phyloP scores from a whole-genome alignment of 352 stramenopile species.

The Paralagenidium karlingii region DNA sequence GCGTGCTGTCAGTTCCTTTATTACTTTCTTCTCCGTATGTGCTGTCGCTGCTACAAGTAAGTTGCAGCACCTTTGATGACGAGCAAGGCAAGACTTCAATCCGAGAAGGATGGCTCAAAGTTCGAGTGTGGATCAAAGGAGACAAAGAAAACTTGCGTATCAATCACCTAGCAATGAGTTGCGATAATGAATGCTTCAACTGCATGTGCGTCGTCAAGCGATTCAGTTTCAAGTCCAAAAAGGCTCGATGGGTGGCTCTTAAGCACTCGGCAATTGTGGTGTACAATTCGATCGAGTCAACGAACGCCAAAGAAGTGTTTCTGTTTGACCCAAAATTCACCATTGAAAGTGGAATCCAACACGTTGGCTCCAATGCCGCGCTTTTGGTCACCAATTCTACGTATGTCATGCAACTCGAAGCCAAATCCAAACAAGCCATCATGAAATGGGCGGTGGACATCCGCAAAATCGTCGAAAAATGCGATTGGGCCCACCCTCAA shows the following conservation, averaged over 20 bases:
- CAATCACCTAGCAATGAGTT: constrained; percentile 56
- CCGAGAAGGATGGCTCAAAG: constrained; percentile 74
- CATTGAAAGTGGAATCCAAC: constrained; percentile 67
- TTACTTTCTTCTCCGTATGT: constrained; percentile 59
- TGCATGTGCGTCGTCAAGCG: constrained; percentile 83
- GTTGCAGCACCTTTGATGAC: constrained; percentile 74
- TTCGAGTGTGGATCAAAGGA: constrained; percentile 73
- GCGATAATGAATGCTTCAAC: constrained; percentile 83
- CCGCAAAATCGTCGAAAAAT: constrained; percentile 45
- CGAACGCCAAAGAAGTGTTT: constrained; percentile 39
- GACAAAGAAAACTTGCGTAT: constrained; percentile 79
- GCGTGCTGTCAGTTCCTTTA: constrained; percentile 40
- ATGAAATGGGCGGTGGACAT: constrained; percentile 81
- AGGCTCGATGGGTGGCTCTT: constrained; percentile 68
- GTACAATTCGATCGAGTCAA: constrained; percentile 49
- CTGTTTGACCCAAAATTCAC: constrained; percentile 76
- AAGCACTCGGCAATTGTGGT: constrained; percentile 74
- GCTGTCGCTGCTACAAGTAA: constrained; percentile 72
- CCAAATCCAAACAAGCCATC: constrained; percentile 65
- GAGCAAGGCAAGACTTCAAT: constrained; percentile 66
- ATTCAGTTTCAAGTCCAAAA: constrained; percentile 71
- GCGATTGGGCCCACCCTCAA: constrained; percentile 64
- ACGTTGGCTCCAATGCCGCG: constrained; percentile 61
- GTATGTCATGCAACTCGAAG: constrained; percentile 77
- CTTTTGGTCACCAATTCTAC: constrained; percentile 71